These are phyloP conservation scores for Arthrobotrys megalospora DNA, from an alignment of 2,329 filamentous ascomycete genomes.

Conservation along the genomic window DNA sequence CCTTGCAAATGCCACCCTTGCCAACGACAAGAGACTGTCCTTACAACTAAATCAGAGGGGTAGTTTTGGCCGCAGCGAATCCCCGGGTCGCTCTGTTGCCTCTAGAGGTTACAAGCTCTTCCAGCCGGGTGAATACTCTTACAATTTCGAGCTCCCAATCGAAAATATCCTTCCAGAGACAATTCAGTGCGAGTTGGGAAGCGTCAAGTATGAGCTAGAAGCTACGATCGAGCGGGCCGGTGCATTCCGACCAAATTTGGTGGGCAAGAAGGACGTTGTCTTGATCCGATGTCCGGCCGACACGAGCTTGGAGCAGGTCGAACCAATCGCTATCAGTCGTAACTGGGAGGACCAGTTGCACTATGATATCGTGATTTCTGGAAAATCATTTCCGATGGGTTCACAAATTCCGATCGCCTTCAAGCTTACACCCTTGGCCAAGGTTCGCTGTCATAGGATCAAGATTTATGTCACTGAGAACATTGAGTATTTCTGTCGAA, in stretches of 20 bases:
- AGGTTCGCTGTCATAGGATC: constrained; percentile 92
- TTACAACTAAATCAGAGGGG: constrained; percentile 85
- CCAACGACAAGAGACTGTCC: constrained; percentile 77
- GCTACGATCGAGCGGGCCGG: constrained; percentile 87
- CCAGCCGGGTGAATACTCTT: constrained; percentile 79
- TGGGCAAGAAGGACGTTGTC: constrained; percentile 84
- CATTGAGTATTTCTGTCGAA: constrained; percentile 89
- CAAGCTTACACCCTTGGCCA: constrained; percentile 91
- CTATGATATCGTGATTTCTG: constrained; percentile 96
- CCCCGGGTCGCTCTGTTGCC: constrained; percentile 73
- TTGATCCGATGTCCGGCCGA: constrained; percentile 89
- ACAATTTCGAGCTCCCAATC: constrained; percentile 85
- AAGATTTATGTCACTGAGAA: constrained; percentile 93
- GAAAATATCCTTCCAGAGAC: constrained; percentile 86
- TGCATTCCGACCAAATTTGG: constrained; percentile 88
- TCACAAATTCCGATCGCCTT: constrained; percentile 92
- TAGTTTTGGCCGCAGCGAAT: constrained; percentile 86
- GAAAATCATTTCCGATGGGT: constrained; percentile 92
- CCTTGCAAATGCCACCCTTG: constrained; percentile 68
- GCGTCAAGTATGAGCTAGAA: constrained; percentile 89
- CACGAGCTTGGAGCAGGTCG: constrained; percentile 88
- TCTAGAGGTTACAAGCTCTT: constrained; percentile 90
- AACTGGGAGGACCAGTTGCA: constrained; percentile 96
- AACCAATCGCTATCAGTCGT: constrained; percentile 92
- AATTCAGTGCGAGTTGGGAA: constrained; percentile 87